Conservation (phyloP, 345 rosid species). For the Anastatica hierochuntica region DNA sequence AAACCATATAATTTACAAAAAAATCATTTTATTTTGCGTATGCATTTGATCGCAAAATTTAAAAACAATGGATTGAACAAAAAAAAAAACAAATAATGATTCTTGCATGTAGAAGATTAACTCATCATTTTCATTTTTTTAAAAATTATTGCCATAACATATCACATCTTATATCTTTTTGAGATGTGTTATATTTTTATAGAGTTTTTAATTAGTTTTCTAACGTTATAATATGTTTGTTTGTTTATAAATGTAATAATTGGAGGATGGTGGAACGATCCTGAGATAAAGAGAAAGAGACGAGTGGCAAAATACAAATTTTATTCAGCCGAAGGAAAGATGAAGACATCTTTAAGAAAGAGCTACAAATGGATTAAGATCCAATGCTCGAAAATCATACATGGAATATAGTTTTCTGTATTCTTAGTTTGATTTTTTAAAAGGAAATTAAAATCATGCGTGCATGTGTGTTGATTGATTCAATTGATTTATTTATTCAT, state of each 20-base stretch:
- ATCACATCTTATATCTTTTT: too few species aligned
- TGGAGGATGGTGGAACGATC: slow-evolving; percentile 35
- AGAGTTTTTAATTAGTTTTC: background rate
- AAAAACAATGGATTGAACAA: too few species aligned
- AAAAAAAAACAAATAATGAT: too few species aligned
- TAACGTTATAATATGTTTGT: background rate
- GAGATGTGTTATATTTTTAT: too few species aligned
- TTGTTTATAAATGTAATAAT: background rate
- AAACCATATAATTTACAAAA: background rate
- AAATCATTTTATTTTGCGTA: too few species aligned
- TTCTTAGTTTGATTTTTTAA: background rate
- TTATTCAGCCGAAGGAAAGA: slow-evolving; percentile 38
- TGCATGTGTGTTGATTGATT: background rate
- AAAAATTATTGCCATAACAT: too few species aligned
- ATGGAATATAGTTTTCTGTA: slow-evolving; percentile 16
- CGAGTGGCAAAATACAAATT: slow-evolving; percentile 43
- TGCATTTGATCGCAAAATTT: too few species aligned
- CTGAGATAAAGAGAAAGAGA: slow-evolving; percentile 38
- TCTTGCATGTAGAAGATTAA: too few species aligned
- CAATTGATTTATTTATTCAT: background rate
- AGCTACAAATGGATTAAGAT: slow-evolving; percentile 46
- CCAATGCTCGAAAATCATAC: slow-evolving; percentile 33
- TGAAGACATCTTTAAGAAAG: slow-evolving; percentile 34
- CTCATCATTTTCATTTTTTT: too few species aligned
- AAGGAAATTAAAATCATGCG: background rate